Conservation (phyloP, 2,329 filamentous ascomycete species). For the Cercospora sp. region DNA sequence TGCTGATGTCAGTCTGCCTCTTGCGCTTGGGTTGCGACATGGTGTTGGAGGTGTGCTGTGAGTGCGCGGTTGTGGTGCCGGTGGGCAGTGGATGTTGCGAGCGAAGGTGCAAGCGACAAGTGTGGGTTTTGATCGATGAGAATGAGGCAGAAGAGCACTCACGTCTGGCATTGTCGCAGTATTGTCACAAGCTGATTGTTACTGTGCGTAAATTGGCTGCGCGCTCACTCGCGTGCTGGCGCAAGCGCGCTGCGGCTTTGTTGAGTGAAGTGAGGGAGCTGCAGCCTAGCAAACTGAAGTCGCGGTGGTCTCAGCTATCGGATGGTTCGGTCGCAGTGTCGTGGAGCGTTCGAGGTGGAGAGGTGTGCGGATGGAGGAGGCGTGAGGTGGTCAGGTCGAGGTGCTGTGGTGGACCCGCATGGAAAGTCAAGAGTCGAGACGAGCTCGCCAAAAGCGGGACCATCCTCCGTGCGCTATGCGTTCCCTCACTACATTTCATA, state of each 20-base stretch:
- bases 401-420: not conserved
- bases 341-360: not conserved
- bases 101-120: not conserved
- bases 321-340: not conserved
- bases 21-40: constrained; percentile 15
- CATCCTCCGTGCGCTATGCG: not conserved
- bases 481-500: not conserved
- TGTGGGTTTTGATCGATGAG: not conserved
- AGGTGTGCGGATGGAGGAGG: not conserved
- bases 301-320: constrained; percentile 12
- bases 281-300: constrained; percentile 19
- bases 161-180: constrained; percentile 42
- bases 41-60: not conserved
- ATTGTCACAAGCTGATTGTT: constrained; percentile 1
- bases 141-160: constrained; percentile 23
- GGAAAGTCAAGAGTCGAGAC: not conserved
- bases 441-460: constrained; percentile 2
- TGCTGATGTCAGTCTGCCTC: constrained; percentile 15
- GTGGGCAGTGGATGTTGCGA: not conserved
- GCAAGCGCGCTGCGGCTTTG: constrained; percentile 24
- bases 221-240: constrained; percentile 18
- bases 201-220: constrained; percentile 16
- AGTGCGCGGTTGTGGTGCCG: not conserved
- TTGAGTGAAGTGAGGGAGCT: constrained; percentile 10
- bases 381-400: not conserved